Conservation (phyloP, 345 rosid species). For the Camelina hispida region DNA sequence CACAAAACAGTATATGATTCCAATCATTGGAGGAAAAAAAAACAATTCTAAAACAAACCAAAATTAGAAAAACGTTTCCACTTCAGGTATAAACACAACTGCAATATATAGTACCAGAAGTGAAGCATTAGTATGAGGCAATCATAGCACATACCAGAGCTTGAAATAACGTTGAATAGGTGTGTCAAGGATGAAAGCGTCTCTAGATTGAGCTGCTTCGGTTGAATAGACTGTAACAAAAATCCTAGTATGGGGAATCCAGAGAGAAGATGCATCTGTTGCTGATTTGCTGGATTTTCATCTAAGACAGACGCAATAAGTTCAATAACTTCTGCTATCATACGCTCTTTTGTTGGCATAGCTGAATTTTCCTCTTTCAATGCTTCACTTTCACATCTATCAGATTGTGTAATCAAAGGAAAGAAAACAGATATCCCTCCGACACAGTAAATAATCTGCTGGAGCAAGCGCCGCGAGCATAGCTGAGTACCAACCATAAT, state of each 20-base stretch:
- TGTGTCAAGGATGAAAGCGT: slow-evolving; percentile 90
- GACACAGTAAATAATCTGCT: slow-evolving; percentile 91
- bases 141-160: slow-evolving; percentile 66
- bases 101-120: slow-evolving; percentile 24
- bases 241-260: slow-evolving; percentile 91
- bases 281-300: slow-evolving; percentile 90
- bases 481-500: slow-evolving; percentile 79
- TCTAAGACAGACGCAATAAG: slow-evolving; percentile 94
- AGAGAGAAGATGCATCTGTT: slow-evolving; percentile 92
- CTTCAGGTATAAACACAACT: neutral
- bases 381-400: slow-evolving; percentile 73
- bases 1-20: neutral
- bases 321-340: slow-evolving; percentile 91
- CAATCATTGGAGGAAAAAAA: neutral
- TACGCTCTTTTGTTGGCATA: slow-evolving; percentile 73
- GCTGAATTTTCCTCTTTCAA: slow-evolving; percentile 55
- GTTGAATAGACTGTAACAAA: slow-evolving; percentile 86
- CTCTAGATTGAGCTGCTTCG: slow-evolving; percentile 87
- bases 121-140: slow-evolving; percentile 15
- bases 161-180: slow-evolving; percentile 72
- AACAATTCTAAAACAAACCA: neutral
- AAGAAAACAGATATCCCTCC: slow-evolving; percentile 98
- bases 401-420: slow-evolving; percentile 86
- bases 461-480: slow-evolving; percentile 91
- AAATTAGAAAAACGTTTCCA: neutral